Percentiles rank a stretch among this genome's conserved stretches.
Evolutionary conservation across 805 yeast species (phyloP).

Genomic region (Ogataea kodamae): DNA sequence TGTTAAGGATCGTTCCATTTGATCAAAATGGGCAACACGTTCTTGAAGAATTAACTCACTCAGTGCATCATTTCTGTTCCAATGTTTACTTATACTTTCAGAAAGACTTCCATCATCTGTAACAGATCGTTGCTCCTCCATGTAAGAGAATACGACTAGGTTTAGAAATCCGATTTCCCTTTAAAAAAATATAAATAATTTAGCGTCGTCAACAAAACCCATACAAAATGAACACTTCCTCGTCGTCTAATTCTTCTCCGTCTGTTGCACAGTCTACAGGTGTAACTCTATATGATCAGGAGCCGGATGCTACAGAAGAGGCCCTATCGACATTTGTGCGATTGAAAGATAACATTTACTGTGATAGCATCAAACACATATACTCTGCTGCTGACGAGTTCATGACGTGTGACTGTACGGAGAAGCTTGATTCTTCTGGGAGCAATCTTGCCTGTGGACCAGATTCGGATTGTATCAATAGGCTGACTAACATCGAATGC

Average conservation of each 20-base stretch:
- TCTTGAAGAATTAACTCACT: conserved; percentile 10
- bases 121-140: too few relatives aligned
- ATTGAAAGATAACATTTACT: conserved; percentile 60
- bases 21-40: conserved; percentile 24
- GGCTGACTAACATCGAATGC: conserved; percentile 92
- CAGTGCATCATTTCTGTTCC: background rate
- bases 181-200: conserved; percentile 4
- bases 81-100: background rate
- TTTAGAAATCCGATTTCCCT: conserved; percentile 3
- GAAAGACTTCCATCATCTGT: background rate
- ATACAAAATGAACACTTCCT: conserved; percentile 5
- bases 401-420: conserved; percentile 88
- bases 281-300: conserved; percentile 34
- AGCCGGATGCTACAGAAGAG: conserved; percentile 61
- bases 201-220: too few relatives aligned
- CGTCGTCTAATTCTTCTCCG: conserved; percentile 20
- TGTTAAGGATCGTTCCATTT: conserved; percentile 26
- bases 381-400: conserved; percentile 65
- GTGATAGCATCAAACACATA: conserved; percentile 57
- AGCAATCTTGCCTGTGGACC: conserved; percentile 73
- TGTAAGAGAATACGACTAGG: too few relatives aligned
- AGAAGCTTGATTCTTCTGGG: conserved; percentile 39
- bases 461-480: conserved; percentile 84
- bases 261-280: conserved; percentile 17
- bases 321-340: conserved; percentile 58